Base-by-base conservation (phyloP, 176 grass and related monocot genomes). In the Carex scoparia region DNA sequence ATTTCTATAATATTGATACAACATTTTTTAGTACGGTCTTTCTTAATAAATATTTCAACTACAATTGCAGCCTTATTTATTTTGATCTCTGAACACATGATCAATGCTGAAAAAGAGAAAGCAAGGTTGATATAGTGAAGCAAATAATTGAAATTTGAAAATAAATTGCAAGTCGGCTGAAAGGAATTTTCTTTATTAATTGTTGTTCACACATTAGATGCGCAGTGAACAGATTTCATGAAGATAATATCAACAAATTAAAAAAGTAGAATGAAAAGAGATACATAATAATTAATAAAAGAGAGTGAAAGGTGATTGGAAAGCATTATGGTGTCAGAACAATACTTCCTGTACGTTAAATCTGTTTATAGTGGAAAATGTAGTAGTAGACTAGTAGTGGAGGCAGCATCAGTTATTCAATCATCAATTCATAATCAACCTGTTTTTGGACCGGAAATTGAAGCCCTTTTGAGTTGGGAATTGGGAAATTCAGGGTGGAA, bases 361-460 rank as follows among this genome's bases (percentile, higher is more conserved):
- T 79, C 28, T 79, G 74, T 46, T 58, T 58, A 31, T 79, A 79
- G 74, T 79, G 74, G 74, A 79, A 79, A 12, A 30, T 79, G 74
- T 79, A 79, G 12, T 27, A 78, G 74, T 31, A 76, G 40, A 79
- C 5, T 27, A 78, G 74, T 42, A 42, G 72, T 58, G 53, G 74
- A 13, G 30, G 74, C 53, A 79, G 49, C 49, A 79, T 58, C 74
- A 79, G 74, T 79, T 79, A 58, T 35, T 78, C 73, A 76, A 76
- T 76, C 72, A 78, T 77, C 73, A 77, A 77, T 77, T 78, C 51
- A 78, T 78, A 53, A 58, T 79, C 74, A 79, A 79, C 74, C 32
- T 79, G 51, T 57, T 56, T 78, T 55, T 32, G 27, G 10, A 57
- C 27, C 7, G 5, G 48, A 53, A 75, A 53, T 12, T 31, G 0